Evolutionary conservation across 2,329 filamentous ascomycete genomes (phyloP), one percentile per base, ranked within the genome.

Genomic region (Fusarium humuli): DNA sequence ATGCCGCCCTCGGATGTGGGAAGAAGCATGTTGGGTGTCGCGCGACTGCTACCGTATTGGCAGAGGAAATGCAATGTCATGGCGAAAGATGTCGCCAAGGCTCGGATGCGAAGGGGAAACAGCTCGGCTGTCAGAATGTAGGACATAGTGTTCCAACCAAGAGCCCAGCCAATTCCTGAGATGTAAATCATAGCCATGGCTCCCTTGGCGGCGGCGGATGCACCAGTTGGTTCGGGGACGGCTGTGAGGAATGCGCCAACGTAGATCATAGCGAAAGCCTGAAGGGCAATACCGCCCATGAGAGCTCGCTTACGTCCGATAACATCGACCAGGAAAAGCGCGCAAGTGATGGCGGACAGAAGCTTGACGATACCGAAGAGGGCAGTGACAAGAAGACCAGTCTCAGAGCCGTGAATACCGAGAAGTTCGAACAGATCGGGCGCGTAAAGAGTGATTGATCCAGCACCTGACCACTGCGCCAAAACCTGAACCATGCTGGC

Each of bases 401-500:
- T 65, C 30, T 65, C 61, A 3, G 59, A 49, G 2, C 61, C 60
- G 18, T 57, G 55, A 8, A 65, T 58, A 4, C 61, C 61, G 11
- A 65, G 60, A 7, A 65, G 40, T 1, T 48, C 50, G 2, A 65
- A 65, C 12, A 65, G n/a, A 4, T 64, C 60, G 3, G 61, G 61
- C 2, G 60, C 59, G 10, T 65, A 65, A 2, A 65, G 30, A 20
- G 61, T 65, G 9, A 65, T 60, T 1, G 68, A 69, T 3, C 69
- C 67, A 1, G 68, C 69, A 9, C 69, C 68, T 7, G 68, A 71
- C 49, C 69, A 71, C 6, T 71, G 65, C 4, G 69, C 69, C 7
- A 71, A 32, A 16, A 71, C 67, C 7, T 71, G 69, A 2, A 70
- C 68, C 55, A 71, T 71, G 9, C 69, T 61, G 11, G 68, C 67